Base-by-base conservation (phyloP, 164 flowering plant species). In the Stephania japonica region DNA sequence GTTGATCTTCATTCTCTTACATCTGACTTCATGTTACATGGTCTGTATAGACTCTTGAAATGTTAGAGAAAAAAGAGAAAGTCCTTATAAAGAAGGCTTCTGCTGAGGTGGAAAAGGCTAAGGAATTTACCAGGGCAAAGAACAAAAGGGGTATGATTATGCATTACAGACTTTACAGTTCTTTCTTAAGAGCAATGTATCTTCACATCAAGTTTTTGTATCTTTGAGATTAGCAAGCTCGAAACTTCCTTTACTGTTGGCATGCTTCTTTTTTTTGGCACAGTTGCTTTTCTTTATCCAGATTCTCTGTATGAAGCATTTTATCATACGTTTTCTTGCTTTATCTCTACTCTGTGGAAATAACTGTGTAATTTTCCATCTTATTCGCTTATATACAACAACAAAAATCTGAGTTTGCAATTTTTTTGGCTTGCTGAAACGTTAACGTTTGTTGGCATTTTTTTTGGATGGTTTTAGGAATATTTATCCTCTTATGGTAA, bases 11-110 rank as follows among this genome's bases (percentile, higher is more conserved):
- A 11, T 41, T 42, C 38, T 0, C 27, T 62, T 12, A 23, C 14
- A 13, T 59, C 49, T 7, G 19, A 41, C 16, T 42, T 21, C 10
- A 26, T 69, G 13, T 0, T 66, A n/a, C 53, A 4, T 75, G 53
- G 10, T 47, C 59, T 68, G 8, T 81, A n/a, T 69, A 90, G 94
- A 83, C 91, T n/a, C 86, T 88, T 68, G 91, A 87, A 76, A 84
- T 89, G 92, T 81, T 92, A 8, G 97, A 90, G 86, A 89, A 90
- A 73, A 92, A 90, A 75, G 97, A 92, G 82, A 87, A 86, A 50
- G 83, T 89, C 21, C 85, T 92, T 23, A 11, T 81, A n/a, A 90
- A 87, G 78, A 92, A 90, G 81, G 94, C 87, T 41, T 62, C 86
- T 66, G 78, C 70, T 11, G 97, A 92, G 78, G 85, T 88, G 72